Evolutionary conservation across 768 basidiomycete genomes (phyloP).

Genomic region (Collybiopsis luxurians): DNA sequence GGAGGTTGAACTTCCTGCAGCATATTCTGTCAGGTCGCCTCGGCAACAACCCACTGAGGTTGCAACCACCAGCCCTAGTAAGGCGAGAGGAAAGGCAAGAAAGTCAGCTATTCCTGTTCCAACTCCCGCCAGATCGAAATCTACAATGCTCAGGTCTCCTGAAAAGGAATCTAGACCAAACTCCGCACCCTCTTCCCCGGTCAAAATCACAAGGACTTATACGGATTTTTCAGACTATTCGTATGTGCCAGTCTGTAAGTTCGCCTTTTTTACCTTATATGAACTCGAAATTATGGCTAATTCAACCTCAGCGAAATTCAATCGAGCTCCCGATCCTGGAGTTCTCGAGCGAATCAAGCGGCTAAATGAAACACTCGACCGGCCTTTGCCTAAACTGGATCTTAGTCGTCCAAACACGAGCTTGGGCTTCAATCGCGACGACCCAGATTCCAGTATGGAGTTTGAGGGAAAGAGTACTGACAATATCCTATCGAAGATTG

Average conservation of each 20-base stretch:
- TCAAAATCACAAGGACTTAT: not conserved
- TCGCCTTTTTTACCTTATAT: not conserved
- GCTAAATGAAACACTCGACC: conserved; percentile 66
- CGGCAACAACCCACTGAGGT: not conserved
- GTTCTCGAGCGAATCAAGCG: not conserved
- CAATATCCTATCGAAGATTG: conserved; percentile 5
- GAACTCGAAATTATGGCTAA: not conserved
- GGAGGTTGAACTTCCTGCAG: not conserved
- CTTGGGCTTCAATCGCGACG: conserved; percentile 57
- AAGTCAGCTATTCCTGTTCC: not conserved
- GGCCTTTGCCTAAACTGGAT: conserved; percentile 42
- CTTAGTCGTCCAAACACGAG: conserved; percentile 57
- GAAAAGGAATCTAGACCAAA: not conserved
- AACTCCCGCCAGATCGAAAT: not conserved
- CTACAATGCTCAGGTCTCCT: not conserved
- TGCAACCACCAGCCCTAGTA: too few species aligned
- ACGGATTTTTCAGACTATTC: not conserved
- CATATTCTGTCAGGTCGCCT: not conserved
- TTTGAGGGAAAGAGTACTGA: conserved; percentile 10
- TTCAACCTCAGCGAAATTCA: not conserved
- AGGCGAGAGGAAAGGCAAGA: not conserved
- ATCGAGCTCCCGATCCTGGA: not conserved
- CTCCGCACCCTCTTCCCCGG: conserved; percentile 1
- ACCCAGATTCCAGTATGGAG: conserved; percentile 10
- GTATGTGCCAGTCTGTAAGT: conserved; percentile 3